phyloP scores from a whole-genome alignment of 305 asterid species.

The Rubia peregrina region DNA sequence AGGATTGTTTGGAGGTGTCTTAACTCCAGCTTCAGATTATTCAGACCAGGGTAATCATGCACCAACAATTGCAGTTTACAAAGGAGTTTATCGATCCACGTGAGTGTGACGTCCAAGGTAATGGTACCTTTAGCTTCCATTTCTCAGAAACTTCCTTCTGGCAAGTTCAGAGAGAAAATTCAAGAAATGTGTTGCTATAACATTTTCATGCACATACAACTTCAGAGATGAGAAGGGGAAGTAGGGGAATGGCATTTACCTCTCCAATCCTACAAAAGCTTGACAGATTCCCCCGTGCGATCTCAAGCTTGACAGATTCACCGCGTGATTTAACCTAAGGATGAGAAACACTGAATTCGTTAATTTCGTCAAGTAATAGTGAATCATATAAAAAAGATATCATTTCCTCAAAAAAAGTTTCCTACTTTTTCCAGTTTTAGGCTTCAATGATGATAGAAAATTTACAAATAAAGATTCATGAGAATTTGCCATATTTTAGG shows the following conservation, averaged over 20 bases:
- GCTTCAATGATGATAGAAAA: background rate
- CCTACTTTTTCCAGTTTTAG: too few species aligned
- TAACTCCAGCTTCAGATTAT: slow-evolving; percentile 10
- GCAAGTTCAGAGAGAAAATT: background rate
- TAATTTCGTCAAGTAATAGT: background rate
- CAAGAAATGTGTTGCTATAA: background rate
- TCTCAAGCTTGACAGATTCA: too few species aligned
- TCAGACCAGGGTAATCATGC: slow-evolving; percentile 9
- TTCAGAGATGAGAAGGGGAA: background rate
- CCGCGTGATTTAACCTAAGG: too few species aligned
- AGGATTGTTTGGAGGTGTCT: background rate
- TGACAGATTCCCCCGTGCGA: background rate
- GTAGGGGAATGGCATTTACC: background rate
- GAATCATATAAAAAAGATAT: too few species aligned
- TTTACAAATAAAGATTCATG: background rate
- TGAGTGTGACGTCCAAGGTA: slow-evolving; percentile 5
- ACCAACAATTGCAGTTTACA: background rate
- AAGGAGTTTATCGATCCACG: background rate
- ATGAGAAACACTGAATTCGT: background rate
- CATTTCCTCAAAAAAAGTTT: background rate
- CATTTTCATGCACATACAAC: background rate
- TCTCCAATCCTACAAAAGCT: background rate
- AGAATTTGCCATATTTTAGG: background rate
- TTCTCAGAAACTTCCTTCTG: background rate
- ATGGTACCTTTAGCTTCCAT: slow-evolving; percentile 1